Evolutionary conservation across 805 yeast species (phyloP), one percentile per base, ranked within the genome.

Genomic region (Candida silvatica): DNA sequence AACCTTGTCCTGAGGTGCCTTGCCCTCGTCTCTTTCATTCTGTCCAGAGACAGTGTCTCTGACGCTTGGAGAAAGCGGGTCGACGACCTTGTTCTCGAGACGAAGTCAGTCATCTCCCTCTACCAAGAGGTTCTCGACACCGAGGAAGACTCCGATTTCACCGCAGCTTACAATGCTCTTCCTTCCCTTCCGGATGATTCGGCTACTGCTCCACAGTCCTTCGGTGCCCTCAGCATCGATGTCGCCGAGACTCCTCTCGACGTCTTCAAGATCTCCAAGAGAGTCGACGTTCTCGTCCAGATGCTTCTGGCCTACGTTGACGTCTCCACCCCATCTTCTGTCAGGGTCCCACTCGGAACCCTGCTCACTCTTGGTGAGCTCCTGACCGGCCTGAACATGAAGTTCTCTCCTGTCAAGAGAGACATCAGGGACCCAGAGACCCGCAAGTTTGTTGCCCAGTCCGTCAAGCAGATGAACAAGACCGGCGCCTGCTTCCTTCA

Each of bases 41-140:
- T 87, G 69, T 43, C 56, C 48, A 60, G 80, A 62, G 52, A 53
- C 5, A 69, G 66, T 22, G 71, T 74, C 2, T 64, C 65, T 34
- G 63, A 61, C 12, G 45, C 55, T 20, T 72, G 76, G 76, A 49
- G 52, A 32, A 47, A 54, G 5, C 72, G 73, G 37, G 58, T 82
- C 4, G 46, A 59, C 29, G 57, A 66, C 24, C 48, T 78, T 16
- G 40, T 80, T 14, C 55, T 59, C 24, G 85, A 82, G 46, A 56
- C 70, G 29, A 67, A 69, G 27, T 73, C 77, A 4, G 69, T 76
- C 5, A 49, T 78, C 15, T 50, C 62, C n/a, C 54, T 83, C 23
- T 80, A 77, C 49, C 65, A 67, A 25, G 76, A 74, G 35, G 68
- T 80, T 35, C 55, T 83, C 37, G 77, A 73, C 34, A 50, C 79